Percentiles rank a stretch among this genome's conserved stretches.
Evolutionary conservation across 352 stramenopile genomes (phyloP).

Genomic region (Halophytophthora polymorphica): DNA sequence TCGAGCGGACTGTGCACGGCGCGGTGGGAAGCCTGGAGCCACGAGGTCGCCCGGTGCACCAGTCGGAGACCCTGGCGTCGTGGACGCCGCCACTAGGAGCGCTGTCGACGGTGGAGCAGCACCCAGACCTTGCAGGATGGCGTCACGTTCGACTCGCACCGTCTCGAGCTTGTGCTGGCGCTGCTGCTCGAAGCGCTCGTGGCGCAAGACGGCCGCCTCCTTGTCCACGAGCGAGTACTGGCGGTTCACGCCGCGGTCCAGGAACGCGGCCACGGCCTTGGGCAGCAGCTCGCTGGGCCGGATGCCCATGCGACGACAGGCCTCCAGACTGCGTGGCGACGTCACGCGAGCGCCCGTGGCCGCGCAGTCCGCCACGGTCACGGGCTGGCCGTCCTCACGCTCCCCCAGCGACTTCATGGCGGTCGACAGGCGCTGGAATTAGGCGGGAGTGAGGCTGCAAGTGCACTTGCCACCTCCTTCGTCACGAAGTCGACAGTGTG

Average conservation of each 20-base stretch:
- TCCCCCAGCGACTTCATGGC: neutral
- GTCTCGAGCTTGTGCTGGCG: conserved; percentile 60
- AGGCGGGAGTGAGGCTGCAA: neutral
- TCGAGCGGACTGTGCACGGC: conserved; percentile 24
- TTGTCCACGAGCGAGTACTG: conserved; percentile 75
- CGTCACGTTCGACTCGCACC: conserved; percentile 53
- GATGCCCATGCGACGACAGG: conserved; percentile 66
- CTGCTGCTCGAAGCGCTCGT: conserved; percentile 67
- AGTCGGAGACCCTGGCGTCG: conserved; percentile 3
- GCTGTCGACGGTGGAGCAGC: conserved; percentile 27
- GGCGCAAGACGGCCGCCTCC: conserved; percentile 62
- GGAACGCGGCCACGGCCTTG: conserved; percentile 53
- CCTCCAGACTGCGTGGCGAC: conserved; percentile 65
- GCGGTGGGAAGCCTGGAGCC: conserved; percentile 22
- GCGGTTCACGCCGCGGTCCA: conserved; percentile 33
- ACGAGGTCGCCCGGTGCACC: conserved; percentile 13
- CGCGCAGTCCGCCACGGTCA: conserved; percentile 50
- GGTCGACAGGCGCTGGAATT: conserved; percentile 13
- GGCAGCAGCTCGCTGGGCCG: conserved; percentile 61
- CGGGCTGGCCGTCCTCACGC: conserved; percentile 31
- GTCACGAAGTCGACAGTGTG: too few species aligned
- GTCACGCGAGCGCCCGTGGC: conserved; percentile 50
- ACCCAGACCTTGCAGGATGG: conserved; percentile 36
- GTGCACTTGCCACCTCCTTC: too few species aligned
- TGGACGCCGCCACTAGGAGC: conserved; percentile 15